phyloP scores from a whole-genome alignment of 345 rosid genomes.

The Salix brachista region DNA sequence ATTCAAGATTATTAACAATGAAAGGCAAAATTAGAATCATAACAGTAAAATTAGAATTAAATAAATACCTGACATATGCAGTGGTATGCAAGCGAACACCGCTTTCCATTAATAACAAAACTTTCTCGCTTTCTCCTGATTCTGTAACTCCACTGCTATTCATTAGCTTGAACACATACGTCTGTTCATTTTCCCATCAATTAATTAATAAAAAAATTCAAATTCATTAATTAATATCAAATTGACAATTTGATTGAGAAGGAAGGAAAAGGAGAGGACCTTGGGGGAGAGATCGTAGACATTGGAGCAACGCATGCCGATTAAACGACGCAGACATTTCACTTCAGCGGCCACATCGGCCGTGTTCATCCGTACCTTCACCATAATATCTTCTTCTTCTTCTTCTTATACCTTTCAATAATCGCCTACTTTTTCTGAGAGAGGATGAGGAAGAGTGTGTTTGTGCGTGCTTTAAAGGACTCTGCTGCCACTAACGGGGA shows the following conservation, averaged over 20 bases:
- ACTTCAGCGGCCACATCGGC: conserved; percentile 99
- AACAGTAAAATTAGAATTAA: background rate
- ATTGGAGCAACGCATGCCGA: conserved; percentile 97
- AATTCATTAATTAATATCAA: background rate
- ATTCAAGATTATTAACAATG: background rate
- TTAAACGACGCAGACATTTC: conserved; percentile 73
- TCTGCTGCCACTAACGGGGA: background rate
- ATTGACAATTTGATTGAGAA: background rate
- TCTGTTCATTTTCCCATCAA: conserved; percentile 35
- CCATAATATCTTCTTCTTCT: conserved; percentile 41
- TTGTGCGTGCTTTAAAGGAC: background rate
- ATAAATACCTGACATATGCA: conserved; percentile 63
- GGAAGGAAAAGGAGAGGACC: conserved; percentile 31
- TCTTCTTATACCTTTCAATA: too few relatives aligned
- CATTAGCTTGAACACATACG: conserved; percentile 92
- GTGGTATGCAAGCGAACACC: conserved; percentile 93
- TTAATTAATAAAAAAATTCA: background rate
- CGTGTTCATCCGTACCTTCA: conserved; percentile 98
- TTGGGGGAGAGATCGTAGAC: conserved; percentile 97
- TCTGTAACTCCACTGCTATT: conserved; percentile 95
- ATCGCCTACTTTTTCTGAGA: too few relatives aligned
- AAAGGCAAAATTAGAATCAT: background rate
- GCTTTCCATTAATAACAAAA: conserved; percentile 84
- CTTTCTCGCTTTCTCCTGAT: conserved; percentile 98
- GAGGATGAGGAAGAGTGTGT: too few relatives aligned